These are phyloP conservation scores for Cardamine resedifolia DNA, from an alignment of 345 rosid genomes.

Conservation along the genomic window DNA sequence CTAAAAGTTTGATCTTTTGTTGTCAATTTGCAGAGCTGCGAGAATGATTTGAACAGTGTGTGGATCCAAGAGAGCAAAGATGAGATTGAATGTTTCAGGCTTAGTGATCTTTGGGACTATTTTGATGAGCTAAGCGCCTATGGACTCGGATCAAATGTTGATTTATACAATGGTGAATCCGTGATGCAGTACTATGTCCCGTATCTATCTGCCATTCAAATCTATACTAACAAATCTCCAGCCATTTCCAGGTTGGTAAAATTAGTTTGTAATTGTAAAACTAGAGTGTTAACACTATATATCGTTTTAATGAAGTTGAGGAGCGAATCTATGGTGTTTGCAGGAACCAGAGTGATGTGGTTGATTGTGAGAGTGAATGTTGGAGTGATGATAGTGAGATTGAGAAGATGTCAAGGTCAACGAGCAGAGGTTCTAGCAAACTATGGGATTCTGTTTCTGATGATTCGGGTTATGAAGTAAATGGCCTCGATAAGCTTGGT, in stretches of 20 bases:
- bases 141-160: constrained; percentile 51
- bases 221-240: constrained; percentile 50
- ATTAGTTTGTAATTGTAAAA: neutral
- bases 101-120: constrained; percentile 75
- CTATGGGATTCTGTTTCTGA: constrained; percentile 66
- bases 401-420: constrained; percentile 60
- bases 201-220: constrained; percentile 70
- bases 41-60: constrained; percentile 48
- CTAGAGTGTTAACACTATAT: neutral
- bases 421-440: constrained; percentile 58
- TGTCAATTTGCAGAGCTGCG: constrained; percentile 42
- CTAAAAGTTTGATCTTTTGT: neutral
- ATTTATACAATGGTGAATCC: constrained; percentile 37
- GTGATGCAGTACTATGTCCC: constrained; percentile 67
- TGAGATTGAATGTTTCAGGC: constrained; percentile 46
- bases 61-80: constrained; percentile 59
- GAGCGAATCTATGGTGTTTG: constrained; percentile 15
- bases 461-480: constrained; percentile 47
- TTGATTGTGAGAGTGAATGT: constrained; percentile 56
- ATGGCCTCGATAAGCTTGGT: constrained; percentile 52
- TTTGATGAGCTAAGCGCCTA: constrained; percentile 77
- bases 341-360: constrained; percentile 40
- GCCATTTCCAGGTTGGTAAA: constrained; percentile 46
- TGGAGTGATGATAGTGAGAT: constrained; percentile 66
- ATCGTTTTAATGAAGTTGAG: neutral